phyloP scores from a whole-genome alignment of 495 filamentous ascomycete genomes.

The Neurospora terricola region DNA sequence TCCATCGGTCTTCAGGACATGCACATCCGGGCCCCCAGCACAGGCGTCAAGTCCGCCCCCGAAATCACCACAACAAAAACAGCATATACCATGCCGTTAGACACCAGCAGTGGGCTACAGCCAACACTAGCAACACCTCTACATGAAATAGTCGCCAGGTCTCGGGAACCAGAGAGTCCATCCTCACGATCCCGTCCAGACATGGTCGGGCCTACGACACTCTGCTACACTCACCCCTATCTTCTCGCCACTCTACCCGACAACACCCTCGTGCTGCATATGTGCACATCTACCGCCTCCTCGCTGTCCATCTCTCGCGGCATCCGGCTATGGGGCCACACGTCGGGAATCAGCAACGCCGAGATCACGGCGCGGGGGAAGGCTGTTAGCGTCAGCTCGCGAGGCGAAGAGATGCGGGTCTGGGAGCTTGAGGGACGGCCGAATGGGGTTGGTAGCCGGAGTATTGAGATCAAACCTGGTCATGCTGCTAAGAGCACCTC shows the following conservation, averaged over 20 bases:
- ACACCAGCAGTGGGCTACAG: slow-evolving; percentile 3
- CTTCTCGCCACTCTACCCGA: slow-evolving; percentile 80
- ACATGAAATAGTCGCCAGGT: background rate
- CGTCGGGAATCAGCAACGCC: slow-evolving; percentile 77
- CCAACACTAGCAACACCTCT: slow-evolving; percentile 16
- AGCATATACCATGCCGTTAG: slow-evolving; percentile 31
- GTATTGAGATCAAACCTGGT: slow-evolving; percentile 36
- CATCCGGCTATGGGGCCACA: slow-evolving; percentile 85
- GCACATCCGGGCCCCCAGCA: slow-evolving; percentile 37
- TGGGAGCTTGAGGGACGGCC: slow-evolving; percentile 86
- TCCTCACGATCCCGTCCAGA: background rate
- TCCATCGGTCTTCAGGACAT: slow-evolving; percentile 85
- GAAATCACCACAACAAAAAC: slow-evolving; percentile 38
- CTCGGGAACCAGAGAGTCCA: background rate
- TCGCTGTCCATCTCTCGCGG: slow-evolving; percentile 62
- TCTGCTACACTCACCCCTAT: slow-evolving; percentile 88
- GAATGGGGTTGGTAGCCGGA: slow-evolving; percentile 19
- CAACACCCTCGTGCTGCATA: slow-evolving; percentile 82
- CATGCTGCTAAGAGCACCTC: slow-evolving; percentile 14
- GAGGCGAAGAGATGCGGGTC: slow-evolving; percentile 78
- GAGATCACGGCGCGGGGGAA: slow-evolving; percentile 82
- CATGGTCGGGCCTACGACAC: slow-evolving; percentile 49
- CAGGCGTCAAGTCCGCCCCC: slow-evolving; percentile 18
- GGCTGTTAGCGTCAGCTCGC: slow-evolving; percentile 75
- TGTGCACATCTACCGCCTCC: slow-evolving; percentile 63